Conservation (phyloP, 2,329 filamentous ascomycete species). For the Botrytis pseudocinerea region DNA sequence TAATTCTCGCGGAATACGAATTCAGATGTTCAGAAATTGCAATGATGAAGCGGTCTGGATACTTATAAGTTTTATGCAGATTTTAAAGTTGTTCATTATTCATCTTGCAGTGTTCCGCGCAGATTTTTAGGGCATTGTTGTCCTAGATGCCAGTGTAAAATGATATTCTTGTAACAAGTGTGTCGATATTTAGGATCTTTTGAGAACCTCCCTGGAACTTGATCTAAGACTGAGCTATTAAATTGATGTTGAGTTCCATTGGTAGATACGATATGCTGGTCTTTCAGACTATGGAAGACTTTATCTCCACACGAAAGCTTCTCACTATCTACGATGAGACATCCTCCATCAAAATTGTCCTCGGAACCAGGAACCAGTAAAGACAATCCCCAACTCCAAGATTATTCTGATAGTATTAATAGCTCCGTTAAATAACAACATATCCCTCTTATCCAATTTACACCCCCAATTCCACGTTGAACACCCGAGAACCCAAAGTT, state of each 20-base stretch:
- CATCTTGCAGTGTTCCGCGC: background rate
- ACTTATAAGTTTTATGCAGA: background rate
- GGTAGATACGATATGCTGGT: no score
- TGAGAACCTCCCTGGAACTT: rapidly evolving
- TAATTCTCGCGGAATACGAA: background rate
- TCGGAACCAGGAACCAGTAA: background rate
- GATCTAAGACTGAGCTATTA: background rate
- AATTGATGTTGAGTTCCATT: background rate
- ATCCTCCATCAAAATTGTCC: background rate
- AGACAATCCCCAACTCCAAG: background rate
- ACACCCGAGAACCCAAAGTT: background rate
- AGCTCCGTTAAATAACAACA: background rate
- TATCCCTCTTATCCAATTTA: background rate
- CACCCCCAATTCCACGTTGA: background rate
- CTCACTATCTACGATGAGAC: no score
- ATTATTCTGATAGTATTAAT: background rate
- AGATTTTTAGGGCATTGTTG: rapidly evolving
- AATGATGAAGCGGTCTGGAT: background rate
- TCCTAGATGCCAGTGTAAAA: background rate
- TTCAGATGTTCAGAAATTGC: background rate
- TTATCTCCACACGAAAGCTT: no score
- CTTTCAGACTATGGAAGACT: background rate
- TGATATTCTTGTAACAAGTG: background rate
- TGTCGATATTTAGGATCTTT: background rate
- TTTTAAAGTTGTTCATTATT: background rate